Evolutionary conservation across 140 eudicot species (phyloP), one percentile per base, ranked within the genome.

Genomic region (Anethum foeniculum): DNA sequence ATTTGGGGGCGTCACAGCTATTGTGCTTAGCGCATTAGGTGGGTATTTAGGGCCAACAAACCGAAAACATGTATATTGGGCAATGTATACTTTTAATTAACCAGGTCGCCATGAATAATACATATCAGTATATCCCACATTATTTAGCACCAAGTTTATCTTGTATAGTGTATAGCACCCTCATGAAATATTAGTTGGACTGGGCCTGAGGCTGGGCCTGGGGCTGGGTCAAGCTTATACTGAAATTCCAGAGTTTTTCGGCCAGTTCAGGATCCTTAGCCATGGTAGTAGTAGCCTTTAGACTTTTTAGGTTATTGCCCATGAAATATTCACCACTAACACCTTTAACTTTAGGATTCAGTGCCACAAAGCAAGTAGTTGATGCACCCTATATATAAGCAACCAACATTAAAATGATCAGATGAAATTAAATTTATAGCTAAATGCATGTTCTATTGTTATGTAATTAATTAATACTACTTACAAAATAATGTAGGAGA

Each of bases 181-280:
- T 56, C 65, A 19, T 56, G 28, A 56, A 21, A 56, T 56, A 56
- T 56, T 77, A 86, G 21, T 86, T 77, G 58, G 83, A 62, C 46
- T 41, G 43, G 43, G 43, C 4, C 43, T 39, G 46, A 1, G 9
- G 46, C 46, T 41, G 46, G 46, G 84, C 64, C 23, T 84, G 77
- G 12, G 68, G 9, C 34, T n/a, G 15, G 9, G 87, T 83, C 81
- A 89, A 51, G 46, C n/a, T 71, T 71, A 79, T 72, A 86, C 93
- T 89, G 86, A 89, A 81, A 28, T 87, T 89, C 93, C 93, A 89
- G 7, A 89, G 80, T 79, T 85, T 89, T 79, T 85, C 80, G 0
- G 93, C 89, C 85, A 89, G 75, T 64, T 85, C 85, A 47, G 84
- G 77, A 79, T 87, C 91, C 41, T 13, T 71, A 13, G 88, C 88